phyloP scores from a whole-genome alignment of 2,329 filamentous ascomycete genomes.

The Colletotrichum zoysiae region DNA sequence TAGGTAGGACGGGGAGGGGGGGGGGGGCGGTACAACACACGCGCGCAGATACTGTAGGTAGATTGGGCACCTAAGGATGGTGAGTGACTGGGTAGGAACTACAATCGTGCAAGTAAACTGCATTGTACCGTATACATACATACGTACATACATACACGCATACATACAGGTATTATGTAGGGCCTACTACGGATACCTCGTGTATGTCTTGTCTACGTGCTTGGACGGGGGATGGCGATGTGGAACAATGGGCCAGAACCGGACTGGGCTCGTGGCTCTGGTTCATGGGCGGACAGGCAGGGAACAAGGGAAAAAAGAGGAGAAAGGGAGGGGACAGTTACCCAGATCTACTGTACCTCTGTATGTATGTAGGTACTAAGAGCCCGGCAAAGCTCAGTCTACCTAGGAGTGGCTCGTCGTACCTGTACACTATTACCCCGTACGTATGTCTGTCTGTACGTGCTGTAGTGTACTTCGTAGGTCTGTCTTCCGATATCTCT shows the following conservation, averaged over 20 bases:
- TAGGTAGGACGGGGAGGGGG: slow-evolving; percentile 25
- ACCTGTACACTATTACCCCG: no score
- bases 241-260: slow-evolving; percentile 17
- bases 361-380: no score
- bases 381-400: not conserved
- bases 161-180: no score
- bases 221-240: not conserved
- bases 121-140: no score
- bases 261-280: slow-evolving; percentile 11
- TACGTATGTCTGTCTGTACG: no score
- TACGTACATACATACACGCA: no score
- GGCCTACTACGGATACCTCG: no score
- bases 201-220: not conserved
- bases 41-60: not conserved
- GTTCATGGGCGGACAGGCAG: not conserved
- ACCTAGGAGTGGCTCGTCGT: no score
- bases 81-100: no score
- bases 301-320: not conserved
- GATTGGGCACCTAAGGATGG: no score
- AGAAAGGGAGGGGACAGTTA: not conserved
- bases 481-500: not conserved
- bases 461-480: no score
- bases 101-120: no score
- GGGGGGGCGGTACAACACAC: slow-evolving; percentile 7
- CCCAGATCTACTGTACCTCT: not conserved